Percentiles rank a stretch among this genome's conserved stretches.
Evolutionary conservation across 371 early-diverging fungal species (phyloP).

Genomic region (Mortierella sp.): DNA sequence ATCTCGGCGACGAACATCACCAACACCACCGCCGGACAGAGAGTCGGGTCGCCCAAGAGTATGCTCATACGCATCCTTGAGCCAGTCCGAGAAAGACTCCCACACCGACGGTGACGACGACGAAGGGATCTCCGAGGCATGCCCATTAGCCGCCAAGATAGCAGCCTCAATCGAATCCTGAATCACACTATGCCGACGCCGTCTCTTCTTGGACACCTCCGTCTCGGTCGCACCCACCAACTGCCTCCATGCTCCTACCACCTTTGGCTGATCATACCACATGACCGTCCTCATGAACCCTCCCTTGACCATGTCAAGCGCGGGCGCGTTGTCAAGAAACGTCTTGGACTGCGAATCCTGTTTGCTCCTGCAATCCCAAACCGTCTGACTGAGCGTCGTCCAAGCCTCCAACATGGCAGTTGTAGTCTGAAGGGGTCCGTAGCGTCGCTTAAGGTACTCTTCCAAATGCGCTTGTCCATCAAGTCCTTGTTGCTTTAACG

Average conservation of each 20-base stretch:
- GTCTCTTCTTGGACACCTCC: conserved; percentile 12
- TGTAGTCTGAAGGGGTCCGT: conserved; percentile 38
- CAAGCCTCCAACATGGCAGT: conserved; percentile 30
- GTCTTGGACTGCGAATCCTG: conserved; percentile 50
- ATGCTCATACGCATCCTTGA: conserved; percentile 5
- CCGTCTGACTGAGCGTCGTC: conserved; percentile 44
- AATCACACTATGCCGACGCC: conserved; percentile 15
- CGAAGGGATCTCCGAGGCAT: background rate
- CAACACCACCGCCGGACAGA: background rate
- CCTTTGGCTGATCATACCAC: conserved; percentile 38
- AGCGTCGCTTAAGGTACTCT: conserved; percentile 33
- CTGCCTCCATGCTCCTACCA: conserved; percentile 33
- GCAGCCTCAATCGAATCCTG: conserved; percentile 19
- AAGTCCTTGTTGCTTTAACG: conserved; percentile 23
- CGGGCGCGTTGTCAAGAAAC: conserved; percentile 30
- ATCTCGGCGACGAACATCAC: background rate
- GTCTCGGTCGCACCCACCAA: conserved; percentile 34
- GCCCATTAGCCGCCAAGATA: conserved; percentile 6
- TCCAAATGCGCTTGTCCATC: conserved; percentile 29
- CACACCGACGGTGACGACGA: background rate
- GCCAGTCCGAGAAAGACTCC: conserved; percentile 9
- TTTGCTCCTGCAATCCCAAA: conserved; percentile 37
- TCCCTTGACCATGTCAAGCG: conserved; percentile 29
- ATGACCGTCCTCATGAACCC: conserved; percentile 30
- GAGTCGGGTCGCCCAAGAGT: background rate